Conservation (phyloP, 1,284 basidiomycete species). For the Takashimella tepidaria region DNA sequence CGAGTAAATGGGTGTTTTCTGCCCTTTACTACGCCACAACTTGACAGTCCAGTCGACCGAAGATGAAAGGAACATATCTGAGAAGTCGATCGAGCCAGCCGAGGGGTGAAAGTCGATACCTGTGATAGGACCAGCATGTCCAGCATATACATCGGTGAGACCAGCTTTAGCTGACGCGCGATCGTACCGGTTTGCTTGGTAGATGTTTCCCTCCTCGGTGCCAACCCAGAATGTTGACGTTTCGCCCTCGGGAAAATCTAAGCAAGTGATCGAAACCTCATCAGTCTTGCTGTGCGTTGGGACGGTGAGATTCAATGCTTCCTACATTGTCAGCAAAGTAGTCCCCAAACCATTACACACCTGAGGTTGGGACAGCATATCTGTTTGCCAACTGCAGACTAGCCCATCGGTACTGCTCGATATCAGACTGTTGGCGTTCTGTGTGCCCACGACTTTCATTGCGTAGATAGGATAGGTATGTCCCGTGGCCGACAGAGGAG, state of each 20-base stretch:
- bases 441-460: constrained; percentile 94
- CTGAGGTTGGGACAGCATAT: constrained; percentile 97
- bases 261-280: constrained; percentile 86
- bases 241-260: constrained; percentile 92
- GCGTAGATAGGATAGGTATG: constrained; percentile 98
- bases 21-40: constrained; percentile 68
- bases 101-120: constrained; percentile 91
- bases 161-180: constrained; percentile 94
- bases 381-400: constrained; percentile 95
- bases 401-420: constrained; percentile 93
- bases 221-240: constrained; percentile 94
- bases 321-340: constrained; percentile 51
- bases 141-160: constrained; percentile 86
- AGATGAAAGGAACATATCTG: constrained; percentile 85
- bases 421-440: constrained; percentile 95
- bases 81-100: constrained; percentile 85
- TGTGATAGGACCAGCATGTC: constrained; percentile 88
- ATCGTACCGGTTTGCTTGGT: constrained; percentile 92
- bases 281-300: constrained; percentile 85
- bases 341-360: constrained; percentile 48
- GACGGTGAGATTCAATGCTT: constrained; percentile 81
- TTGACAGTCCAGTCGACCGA: constrained; percentile 96
- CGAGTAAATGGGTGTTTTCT: constrained; percentile 70
- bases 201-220: constrained; percentile 94
- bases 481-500: constrained; percentile 86